phyloP scores from a whole-genome alignment of 768 basidiomycete species.

The Saitozyma podzolica region DNA sequence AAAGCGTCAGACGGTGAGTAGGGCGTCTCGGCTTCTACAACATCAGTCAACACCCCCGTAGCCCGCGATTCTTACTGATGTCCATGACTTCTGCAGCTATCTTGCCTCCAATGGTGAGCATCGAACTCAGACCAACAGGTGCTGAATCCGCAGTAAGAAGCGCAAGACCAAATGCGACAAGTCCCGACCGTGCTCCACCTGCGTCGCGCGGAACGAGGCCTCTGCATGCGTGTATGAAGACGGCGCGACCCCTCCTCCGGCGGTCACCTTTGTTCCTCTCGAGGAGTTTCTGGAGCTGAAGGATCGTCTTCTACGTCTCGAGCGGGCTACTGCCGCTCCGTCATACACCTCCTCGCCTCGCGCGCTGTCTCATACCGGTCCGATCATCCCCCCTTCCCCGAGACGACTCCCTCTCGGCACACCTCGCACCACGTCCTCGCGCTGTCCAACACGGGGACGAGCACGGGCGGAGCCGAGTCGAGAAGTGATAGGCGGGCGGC shows the following conservation, averaged over 20 bases:
- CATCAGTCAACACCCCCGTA: too few species aligned
- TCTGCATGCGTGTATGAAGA: slow-evolving; percentile 5
- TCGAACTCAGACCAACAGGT: neutral
- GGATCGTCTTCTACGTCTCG: neutral
- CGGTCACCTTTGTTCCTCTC: neutral
- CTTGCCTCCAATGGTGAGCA: slow-evolving; percentile 4
- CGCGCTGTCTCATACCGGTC: too few species aligned
- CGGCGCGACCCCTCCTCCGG: slow-evolving; percentile 4
- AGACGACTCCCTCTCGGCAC: too few species aligned
- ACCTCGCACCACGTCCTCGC: too few species aligned
- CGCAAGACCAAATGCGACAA: slow-evolving; percentile 17
- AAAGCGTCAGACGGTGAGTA: too few species aligned
- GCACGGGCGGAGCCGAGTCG: too few species aligned
- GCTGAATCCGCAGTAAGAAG: slow-evolving; percentile 3
- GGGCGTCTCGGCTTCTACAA: too few species aligned
- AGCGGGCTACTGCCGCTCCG: neutral
- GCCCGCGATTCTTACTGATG: too few species aligned
- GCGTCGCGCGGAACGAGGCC: neutral
- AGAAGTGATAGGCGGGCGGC: too few species aligned
- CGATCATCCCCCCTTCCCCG: too few species aligned
- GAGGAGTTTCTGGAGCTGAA: slow-evolving; percentile 5
- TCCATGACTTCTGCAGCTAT: neutral
- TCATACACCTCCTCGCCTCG: too few species aligned
- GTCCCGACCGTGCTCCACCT: slow-evolving; percentile 8
- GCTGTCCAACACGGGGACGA: too few species aligned